phyloP scores from a whole-genome alignment of 2,329 filamentous ascomycete species.

The Penicillium sp. region DNA sequence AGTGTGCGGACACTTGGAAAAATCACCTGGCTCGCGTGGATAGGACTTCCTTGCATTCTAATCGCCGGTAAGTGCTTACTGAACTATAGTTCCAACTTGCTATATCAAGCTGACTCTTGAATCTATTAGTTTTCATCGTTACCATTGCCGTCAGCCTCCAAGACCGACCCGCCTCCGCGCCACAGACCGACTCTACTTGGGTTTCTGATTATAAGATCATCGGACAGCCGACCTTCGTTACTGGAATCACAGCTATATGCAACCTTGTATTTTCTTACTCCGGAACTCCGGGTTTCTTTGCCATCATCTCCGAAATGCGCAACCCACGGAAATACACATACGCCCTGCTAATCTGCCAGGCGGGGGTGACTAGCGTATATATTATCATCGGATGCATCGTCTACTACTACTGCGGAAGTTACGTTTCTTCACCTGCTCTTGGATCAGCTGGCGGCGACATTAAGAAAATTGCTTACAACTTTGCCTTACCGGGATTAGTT shows the following conservation, averaged over 20 bases:
- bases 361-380: neutral
- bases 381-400: conserved; percentile 5
- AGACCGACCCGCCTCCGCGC: conserved; percentile 2
- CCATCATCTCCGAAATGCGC: conserved; percentile 11
- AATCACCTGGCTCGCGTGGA: conserved; percentile 41
- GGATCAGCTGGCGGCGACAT: conserved; percentile 5
- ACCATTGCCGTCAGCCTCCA: conserved; percentile 3
- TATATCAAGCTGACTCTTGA: neutral
- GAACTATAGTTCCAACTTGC: neutral
- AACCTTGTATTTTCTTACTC: conserved; percentile 7
- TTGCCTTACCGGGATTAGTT: conserved; percentile 7
- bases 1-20: conserved; percentile 42
- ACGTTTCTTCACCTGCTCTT: conserved; percentile 11
- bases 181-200: neutral
- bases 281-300: conserved; percentile 8
- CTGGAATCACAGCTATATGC: conserved; percentile 5
- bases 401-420: conserved; percentile 10
- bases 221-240: neutral
- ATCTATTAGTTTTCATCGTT: neutral
- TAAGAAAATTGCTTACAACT: conserved; percentile 8
- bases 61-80: conserved; percentile 11
- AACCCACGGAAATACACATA: conserved; percentile 5
- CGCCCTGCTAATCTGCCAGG: conserved; percentile 6
- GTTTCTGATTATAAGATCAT: conserved; percentile 4
- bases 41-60: conserved; percentile 30